A percentile compares a stretch with the other conserved stretches of the same genome.
phyloP scores from a whole-genome alignment of 116 monocot genomes.

The Cymodocea nodosa region DNA sequence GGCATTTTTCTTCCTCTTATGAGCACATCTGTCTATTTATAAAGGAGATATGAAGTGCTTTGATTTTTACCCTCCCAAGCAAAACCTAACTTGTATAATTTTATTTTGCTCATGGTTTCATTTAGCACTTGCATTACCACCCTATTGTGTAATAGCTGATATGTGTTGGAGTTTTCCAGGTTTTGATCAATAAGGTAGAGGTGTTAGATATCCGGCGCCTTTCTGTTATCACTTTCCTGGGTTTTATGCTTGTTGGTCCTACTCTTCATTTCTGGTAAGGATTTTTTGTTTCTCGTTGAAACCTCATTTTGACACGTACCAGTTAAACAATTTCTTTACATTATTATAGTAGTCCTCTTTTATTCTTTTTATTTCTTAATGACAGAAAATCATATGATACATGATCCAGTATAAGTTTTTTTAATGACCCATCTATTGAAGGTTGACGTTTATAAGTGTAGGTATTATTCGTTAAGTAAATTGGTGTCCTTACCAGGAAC shows the following conservation, averaged over 20 bases:
- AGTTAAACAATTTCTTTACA: background rate
- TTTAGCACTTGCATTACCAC: too few species aligned
- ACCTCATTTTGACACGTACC: background rate
- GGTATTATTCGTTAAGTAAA: slow-evolving; percentile 84
- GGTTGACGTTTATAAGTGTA: slow-evolving; percentile 11
- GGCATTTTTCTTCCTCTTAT: too few species aligned
- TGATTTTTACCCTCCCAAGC: too few species aligned
- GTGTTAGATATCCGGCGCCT: slow-evolving; percentile 54
- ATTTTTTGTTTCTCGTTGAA: background rate
- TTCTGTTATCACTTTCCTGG: slow-evolving; percentile 77
- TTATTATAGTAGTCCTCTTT: background rate
- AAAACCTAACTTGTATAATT: too few species aligned
- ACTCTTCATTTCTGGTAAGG: slow-evolving; percentile 83
- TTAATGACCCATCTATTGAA: background rate
- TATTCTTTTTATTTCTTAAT: background rate
- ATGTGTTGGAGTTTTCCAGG: slow-evolving; percentile 18
- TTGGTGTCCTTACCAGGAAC: slow-evolving; percentile 49
- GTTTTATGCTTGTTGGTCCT: slow-evolving; percentile 79
- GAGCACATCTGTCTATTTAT: too few species aligned
- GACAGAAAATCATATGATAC: background rate
- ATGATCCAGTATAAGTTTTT: background rate
- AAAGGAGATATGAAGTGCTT: too few species aligned
- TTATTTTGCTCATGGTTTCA: too few species aligned
- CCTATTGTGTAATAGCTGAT: too few species aligned
- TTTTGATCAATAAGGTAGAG: slow-evolving; percentile 49